Percentiles rank a stretch among this genome's conserved stretches.
Conservation (phyloP, 1,139 yeast genomes). For the Kluyveromyces marxianus region DNA sequence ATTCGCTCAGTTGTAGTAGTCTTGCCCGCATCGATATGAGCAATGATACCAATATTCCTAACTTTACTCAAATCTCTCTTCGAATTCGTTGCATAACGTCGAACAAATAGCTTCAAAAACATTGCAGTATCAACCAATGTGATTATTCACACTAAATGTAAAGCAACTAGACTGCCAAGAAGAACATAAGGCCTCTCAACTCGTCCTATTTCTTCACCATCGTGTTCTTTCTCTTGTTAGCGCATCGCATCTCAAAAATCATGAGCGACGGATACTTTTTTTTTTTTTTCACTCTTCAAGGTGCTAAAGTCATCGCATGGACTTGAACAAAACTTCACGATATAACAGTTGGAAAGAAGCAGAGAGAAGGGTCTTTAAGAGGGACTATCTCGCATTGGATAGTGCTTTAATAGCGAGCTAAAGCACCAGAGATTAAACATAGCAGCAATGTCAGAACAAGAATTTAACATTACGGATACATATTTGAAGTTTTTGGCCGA, state of each 20-base stretch:
- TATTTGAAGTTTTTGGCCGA: conserved; percentile 75
- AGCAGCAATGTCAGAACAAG: conserved; percentile 12
- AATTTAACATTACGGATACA: conserved; percentile 72
- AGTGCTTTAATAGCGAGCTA: too few species aligned
- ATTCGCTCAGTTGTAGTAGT: conserved; percentile 94
- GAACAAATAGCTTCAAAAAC: background rate
- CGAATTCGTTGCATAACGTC: conserved; percentile 15
- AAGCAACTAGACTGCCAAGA: background rate
- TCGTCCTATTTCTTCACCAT: background rate
- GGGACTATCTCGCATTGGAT: background rate
- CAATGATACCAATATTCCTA: conserved; percentile 62
- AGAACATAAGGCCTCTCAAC: background rate
- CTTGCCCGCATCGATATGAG: conserved; percentile 96
- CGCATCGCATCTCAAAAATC: background rate
- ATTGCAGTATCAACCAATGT: background rate
- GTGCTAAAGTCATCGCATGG: background rate
- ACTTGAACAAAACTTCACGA: background rate
- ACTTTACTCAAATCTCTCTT: conserved; percentile 16
- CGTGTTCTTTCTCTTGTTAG: background rate
- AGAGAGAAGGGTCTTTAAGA: background rate
- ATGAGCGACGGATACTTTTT: background rate
- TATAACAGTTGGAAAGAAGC: background rate
- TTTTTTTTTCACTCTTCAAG: background rate
- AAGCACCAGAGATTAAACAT: too few species aligned
- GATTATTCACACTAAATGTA: background rate